Evolutionary conservation across 805 yeast species (phyloP), one percentile per base, ranked within the genome.

Genomic region (Lachancea waltii): DNA sequence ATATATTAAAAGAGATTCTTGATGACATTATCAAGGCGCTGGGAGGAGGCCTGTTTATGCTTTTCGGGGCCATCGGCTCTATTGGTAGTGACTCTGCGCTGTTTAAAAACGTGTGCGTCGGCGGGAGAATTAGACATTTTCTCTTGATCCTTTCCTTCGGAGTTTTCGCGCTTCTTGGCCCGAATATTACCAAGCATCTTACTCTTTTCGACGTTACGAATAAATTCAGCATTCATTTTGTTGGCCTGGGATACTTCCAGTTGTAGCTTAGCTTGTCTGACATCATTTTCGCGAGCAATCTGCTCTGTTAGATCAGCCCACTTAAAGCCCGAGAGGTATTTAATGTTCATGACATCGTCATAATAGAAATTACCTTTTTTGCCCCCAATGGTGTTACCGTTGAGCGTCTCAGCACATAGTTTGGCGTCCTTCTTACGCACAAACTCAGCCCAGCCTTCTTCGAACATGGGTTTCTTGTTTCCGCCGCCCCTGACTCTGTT

Each of bases 391-490:
- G 71, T 84, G 54, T 86, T 85, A 8, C 95, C 95, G 55, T 92
- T 92, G 53, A 92, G 64, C 0, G 97, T 82, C 7, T 68, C 69
- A 2, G 92, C 95, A 43, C 95, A 87, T 24, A 86, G 60, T 56
- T 90, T 90, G 1, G 97, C 98, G 51, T 86, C 85, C 49, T 73
- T 75, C 56, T 92, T 92, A 53, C 77, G 75, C 18, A 72, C 65
- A 60, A 85, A 92, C 63, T 92, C 98, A 6, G 84, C 92, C 98
- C 98, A 92, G 10, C 98, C 98, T 67, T 90, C 98, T 20, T 82
- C 85, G 55, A 75, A 92, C 64, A 75, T 81, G 55, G 73, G 72
- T 62, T 89, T 89, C 60, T 86, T 87, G 60, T 90, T 92, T 16
- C 98, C 97, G 10, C 97, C 97, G 45, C 76, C 73, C 52, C 81